These are phyloP conservation scores for Zarea fungicola DNA, from an alignment of 2,329 filamentous ascomycete genomes.

Conservation along the genomic window DNA sequence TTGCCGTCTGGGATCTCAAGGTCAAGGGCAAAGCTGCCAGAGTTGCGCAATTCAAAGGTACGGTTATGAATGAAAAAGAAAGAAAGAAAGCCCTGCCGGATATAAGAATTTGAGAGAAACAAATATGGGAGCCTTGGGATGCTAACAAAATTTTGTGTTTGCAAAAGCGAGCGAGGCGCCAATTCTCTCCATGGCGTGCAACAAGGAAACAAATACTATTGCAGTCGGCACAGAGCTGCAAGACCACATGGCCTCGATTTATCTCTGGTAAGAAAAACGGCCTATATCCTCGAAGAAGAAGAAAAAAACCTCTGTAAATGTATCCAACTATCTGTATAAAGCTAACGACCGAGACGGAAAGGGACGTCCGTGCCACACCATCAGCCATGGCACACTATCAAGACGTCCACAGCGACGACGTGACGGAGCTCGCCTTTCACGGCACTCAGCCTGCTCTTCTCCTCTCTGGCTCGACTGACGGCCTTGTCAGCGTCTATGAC, in stretches of 20 bases:
- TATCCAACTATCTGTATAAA: no score
- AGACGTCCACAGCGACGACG: conserved; percentile 63
- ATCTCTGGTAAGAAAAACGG: conserved; percentile 60
- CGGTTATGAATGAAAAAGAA: no score
- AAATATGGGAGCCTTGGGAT: neutral
- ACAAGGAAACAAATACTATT: conserved; percentile 50
- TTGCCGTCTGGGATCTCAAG: conserved; percentile 63
- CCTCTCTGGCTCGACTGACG: conserved; percentile 74
- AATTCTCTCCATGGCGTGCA: conserved; percentile 62
- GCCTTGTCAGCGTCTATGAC: conserved; percentile 73
- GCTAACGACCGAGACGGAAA: no score
- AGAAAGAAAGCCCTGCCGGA: no score
- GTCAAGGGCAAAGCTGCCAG: conserved; percentile 33
- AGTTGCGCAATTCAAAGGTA: conserved; percentile 43
- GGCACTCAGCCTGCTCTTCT: conserved; percentile 55
- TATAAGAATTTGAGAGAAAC: no score
- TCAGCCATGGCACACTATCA: conserved; percentile 49
- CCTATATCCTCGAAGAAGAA: no score
- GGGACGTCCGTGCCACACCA: conserved; percentile 52
- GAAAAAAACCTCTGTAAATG: no score
- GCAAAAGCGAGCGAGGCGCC: conserved; percentile 42
- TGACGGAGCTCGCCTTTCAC: conserved; percentile 57
- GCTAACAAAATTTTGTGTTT: neutral
- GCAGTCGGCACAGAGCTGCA: conserved; percentile 70
- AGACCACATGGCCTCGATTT: conserved; percentile 55